These are phyloP conservation scores for Neurospora tetrasperma DNA, from an alignment of 495 filamentous ascomycete genomes.

Conservation along the genomic window DNA sequence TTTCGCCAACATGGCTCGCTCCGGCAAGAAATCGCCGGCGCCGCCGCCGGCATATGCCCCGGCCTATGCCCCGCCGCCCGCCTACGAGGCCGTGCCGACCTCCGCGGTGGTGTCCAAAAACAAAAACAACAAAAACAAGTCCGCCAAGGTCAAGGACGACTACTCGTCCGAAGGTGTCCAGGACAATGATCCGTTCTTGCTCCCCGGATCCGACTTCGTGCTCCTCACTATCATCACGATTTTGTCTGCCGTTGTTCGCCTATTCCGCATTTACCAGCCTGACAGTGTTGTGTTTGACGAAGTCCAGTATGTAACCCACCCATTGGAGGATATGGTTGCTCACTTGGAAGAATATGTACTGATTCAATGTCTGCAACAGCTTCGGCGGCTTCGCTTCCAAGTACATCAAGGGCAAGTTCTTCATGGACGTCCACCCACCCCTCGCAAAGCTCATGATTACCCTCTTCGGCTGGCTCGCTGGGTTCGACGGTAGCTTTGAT, in stretches of 20 bases:
- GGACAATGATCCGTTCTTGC: slow-evolving; percentile 62
- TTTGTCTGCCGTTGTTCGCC: slow-evolving; percentile 65
- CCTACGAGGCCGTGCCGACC: neutral
- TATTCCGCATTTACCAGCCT: slow-evolving; percentile 95
- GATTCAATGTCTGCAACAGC: slow-evolving; percentile 35
- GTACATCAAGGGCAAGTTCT: slow-evolving; percentile 97
- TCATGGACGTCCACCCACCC: slow-evolving; percentile 99
- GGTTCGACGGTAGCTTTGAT: slow-evolving; percentile 91
- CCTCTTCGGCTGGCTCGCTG: slow-evolving; percentile 87
- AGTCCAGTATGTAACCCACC: slow-evolving; percentile 62
- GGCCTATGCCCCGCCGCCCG: neutral
- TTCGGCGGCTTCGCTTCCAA: slow-evolving; percentile 97
- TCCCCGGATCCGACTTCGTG: slow-evolving; percentile 75
- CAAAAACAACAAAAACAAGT: slow-evolving; percentile 25
- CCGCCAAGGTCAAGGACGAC: slow-evolving; percentile 32
- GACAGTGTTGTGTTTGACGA: slow-evolving; percentile 97
- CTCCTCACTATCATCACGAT: slow-evolving; percentile 61
- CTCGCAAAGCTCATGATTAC: slow-evolving; percentile 93
- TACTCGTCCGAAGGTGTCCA: slow-evolving; percentile 57
- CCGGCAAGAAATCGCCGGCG: slow-evolving; percentile 30
- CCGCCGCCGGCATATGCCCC: slow-evolving; percentile 19
- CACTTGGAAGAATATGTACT: slow-evolving; percentile 1
- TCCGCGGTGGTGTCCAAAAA: slow-evolving; percentile 11
- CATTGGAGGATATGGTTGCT: neutral
- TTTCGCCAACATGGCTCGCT: slow-evolving; percentile 30